A percentile compares a stretch with the other conserved stretches of the same genome.
Conservation (phyloP, 768 basidiomycete species). For the Dioszegia crocea region DNA sequence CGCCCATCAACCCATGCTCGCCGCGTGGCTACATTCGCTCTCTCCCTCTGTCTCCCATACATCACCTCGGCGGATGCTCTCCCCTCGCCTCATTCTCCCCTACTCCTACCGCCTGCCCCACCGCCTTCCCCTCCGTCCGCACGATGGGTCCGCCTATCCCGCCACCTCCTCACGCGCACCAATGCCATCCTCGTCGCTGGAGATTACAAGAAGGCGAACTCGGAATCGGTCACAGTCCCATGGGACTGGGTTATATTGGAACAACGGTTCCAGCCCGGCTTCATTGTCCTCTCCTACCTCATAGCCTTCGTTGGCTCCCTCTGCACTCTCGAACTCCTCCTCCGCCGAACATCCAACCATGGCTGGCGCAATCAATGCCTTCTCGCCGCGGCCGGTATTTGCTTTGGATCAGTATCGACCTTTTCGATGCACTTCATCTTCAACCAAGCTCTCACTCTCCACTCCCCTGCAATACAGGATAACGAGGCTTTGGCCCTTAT, state of each 20-base stretch:
- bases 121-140: neutral
- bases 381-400: constrained; percentile 43
- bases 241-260: constrained; percentile 32
- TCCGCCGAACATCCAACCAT: constrained; percentile 48
- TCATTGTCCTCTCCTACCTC: constrained; percentile 45
- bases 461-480: constrained; percentile 1
- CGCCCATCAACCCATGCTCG: neutral
- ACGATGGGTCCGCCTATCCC: neutral
- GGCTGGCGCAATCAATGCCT: constrained; percentile 45
- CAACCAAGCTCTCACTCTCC: constrained; percentile 47
- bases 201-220: neutral
- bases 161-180: neutral
- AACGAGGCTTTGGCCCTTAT: constrained; percentile 19
- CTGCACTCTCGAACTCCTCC: constrained; percentile 49
- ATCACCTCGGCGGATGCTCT: constrained; percentile 23
- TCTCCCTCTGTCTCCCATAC: constrained; percentile 28
- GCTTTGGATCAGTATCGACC: constrained; percentile 49
- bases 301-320: constrained; percentile 49
- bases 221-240: constrained; percentile 25
- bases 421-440: constrained; percentile 52
- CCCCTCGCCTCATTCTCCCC: constrained; percentile 2
- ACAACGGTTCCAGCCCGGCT: constrained; percentile 43
- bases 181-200: neutral
- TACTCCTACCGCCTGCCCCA: neutral
- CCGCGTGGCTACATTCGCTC: constrained; percentile 2